A percentile compares a stretch with the other conserved stretches of the same genome.
These are phyloP conservation scores for Echinosophora koreensis DNA, from an alignment of 306 rosid genomes.

Conservation along the genomic window DNA sequence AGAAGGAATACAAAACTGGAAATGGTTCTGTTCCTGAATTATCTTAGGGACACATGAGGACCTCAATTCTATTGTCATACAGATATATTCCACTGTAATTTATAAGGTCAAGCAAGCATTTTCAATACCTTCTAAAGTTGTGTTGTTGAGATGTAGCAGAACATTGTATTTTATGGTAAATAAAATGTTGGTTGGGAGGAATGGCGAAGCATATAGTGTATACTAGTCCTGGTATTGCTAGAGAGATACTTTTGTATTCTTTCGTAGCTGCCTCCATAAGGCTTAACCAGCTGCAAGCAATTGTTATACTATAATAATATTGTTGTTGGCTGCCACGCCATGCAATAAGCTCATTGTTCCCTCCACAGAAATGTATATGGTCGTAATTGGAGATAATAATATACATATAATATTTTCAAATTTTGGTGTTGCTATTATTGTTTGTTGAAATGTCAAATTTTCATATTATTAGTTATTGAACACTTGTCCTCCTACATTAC, in stretches of 20 bases:
- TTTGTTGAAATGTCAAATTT: neutral
- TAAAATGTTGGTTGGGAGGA: conserved; percentile 29
- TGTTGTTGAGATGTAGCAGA: conserved; percentile 35
- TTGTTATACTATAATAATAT: neutral
- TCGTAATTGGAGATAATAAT: neutral
- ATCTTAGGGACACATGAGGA: conserved; percentile 32
- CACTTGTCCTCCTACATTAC: no score
- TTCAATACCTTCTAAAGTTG: conserved; percentile 32
- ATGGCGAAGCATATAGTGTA: conserved; percentile 41
- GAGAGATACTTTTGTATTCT: conserved; percentile 24
- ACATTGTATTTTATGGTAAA: neutral
- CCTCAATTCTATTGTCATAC: conserved; percentile 3
- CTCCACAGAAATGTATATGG: neutral
- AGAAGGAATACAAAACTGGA: conserved; percentile 41
- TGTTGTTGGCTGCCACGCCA: neutral
- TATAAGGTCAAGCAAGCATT: conserved; percentile 37
- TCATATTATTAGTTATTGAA: neutral
- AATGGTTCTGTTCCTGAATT: conserved; percentile 56
- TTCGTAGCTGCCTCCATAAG: conserved; percentile 32
- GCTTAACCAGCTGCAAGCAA: conserved; percentile 33
- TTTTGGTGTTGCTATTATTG: neutral
- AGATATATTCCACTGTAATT: conserved; percentile 42
- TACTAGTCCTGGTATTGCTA: conserved; percentile 29
- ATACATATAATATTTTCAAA: neutral
- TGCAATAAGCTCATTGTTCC: neutral